These are phyloP conservation scores for Eucalyptus lansdowneana DNA, from an alignment of 345 rosid genomes.

Conservation along the genomic window DNA sequence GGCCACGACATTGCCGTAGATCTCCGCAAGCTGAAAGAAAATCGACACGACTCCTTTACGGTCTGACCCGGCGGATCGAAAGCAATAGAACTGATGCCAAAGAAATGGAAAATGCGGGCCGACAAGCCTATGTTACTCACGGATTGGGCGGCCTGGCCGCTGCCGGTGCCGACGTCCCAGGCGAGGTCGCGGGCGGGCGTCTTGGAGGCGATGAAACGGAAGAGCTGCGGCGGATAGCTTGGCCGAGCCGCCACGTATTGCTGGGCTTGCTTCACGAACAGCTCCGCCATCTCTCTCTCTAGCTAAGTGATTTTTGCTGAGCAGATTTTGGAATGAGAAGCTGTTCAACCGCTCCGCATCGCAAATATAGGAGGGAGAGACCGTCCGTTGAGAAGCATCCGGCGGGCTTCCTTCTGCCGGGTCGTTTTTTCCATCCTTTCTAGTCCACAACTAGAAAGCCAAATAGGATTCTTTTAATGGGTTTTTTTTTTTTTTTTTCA, in stretches of 20 bases:
- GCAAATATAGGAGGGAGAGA: background rate
- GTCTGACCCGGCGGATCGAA: background rate
- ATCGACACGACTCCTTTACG: background rate
- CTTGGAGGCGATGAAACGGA: slow-evolving; percentile 63
- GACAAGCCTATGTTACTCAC: slow-evolving; percentile 9
- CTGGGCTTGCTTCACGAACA: slow-evolving; percentile 71
- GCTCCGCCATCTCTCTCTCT: slow-evolving; percentile 32
- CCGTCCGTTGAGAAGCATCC: background rate
- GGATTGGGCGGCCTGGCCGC: slow-evolving; percentile 69
- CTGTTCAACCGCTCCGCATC: background rate
- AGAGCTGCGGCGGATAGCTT: slow-evolving; percentile 48
- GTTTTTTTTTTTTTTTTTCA: background rate
- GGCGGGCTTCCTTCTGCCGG: background rate
- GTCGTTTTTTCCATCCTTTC: background rate
- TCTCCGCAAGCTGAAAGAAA: slow-evolving; percentile 41
- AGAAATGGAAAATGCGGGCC: background rate
- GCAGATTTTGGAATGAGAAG: background rate
- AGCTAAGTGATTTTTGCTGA: background rate
- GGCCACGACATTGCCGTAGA: slow-evolving; percentile 58
- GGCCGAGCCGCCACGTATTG: slow-evolving; percentile 59
- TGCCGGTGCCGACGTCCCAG: slow-evolving; percentile 91
- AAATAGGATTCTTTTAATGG: background rate
- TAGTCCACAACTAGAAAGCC: background rate
- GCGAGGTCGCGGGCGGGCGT: slow-evolving; percentile 54
- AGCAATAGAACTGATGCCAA: background rate